Percentiles rank a stretch among this genome's conserved stretches.
Evolutionary conservation across 805 yeast species (phyloP).

Genomic region (Zygosaccharomyces pseudorouxii): DNA sequence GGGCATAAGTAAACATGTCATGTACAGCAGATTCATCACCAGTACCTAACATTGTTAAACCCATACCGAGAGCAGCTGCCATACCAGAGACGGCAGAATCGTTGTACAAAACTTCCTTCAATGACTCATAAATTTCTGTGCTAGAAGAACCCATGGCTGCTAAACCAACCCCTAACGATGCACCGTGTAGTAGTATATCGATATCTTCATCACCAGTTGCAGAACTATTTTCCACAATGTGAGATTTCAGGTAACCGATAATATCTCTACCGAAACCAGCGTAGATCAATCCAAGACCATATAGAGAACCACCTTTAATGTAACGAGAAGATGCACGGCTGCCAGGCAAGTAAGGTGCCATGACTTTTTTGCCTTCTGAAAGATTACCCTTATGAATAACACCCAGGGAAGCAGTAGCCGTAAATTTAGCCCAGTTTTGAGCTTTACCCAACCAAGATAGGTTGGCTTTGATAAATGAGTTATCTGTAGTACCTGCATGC

Average conservation of each 20-base stretch:
- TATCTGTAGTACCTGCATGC: constrained; percentile 96
- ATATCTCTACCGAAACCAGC: constrained; percentile 95
- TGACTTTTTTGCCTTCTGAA: constrained; percentile 79
- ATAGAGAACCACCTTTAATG: constrained; percentile 92
- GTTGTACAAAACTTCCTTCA: constrained; percentile 76
- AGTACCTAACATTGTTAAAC: constrained; percentile 90
- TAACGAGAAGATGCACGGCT: constrained; percentile 63
- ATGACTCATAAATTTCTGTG: constrained; percentile 68
- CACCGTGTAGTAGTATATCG: constrained; percentile 91
- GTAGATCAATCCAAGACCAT: constrained; percentile 86
- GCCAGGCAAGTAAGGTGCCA: constrained; percentile 90
- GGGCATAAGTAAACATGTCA: constrained; percentile 87
- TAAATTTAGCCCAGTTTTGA: constrained; percentile 96
- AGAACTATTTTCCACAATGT: constrained; percentile 58
- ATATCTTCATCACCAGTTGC: constrained; percentile 60
- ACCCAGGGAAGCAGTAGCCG: constrained; percentile 97
- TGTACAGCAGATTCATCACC: constrained; percentile 61
- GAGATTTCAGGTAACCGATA: constrained; percentile 69
- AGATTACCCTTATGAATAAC: constrained; percentile 94
- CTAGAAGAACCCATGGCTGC: constrained; percentile 93
- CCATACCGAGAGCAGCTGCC: constrained; percentile 95
- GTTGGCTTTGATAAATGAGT: constrained; percentile 83
- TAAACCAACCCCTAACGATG: constrained; percentile 89
- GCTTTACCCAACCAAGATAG: constrained; percentile 96
- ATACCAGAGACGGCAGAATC: constrained; percentile 95